phyloP scores from a whole-genome alignment of 2,329 filamentous ascomycete genomes.

The Stagonosporopsis cucurbitacearum region DNA sequence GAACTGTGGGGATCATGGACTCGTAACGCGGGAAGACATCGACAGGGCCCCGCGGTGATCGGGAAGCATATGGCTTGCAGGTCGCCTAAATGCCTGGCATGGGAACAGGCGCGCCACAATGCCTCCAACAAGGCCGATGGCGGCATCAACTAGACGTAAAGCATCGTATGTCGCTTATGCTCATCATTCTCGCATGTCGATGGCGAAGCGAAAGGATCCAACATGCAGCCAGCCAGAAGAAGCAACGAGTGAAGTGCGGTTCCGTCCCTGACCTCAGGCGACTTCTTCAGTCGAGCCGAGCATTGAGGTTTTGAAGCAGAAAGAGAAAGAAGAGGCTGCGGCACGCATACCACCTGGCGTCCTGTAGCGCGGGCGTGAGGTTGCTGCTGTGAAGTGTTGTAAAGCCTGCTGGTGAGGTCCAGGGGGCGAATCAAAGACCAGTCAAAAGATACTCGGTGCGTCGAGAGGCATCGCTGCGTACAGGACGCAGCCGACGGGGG shows the following conservation, averaged over 20 bases:
- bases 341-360: slow-evolving; percentile 7
- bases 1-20: not conserved
- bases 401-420: slow-evolving; percentile 2
- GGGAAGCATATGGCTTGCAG: not conserved
- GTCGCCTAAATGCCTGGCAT: not conserved
- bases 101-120: not conserved
- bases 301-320: not conserved
- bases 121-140: not conserved
- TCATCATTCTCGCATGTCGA: slow-evolving; percentile 13
- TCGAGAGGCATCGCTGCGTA: slow-evolving; percentile 10
- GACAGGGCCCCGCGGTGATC: not conserved
- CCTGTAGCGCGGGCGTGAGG: slow-evolving; percentile 5
- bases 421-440: slow-evolving; percentile 7
- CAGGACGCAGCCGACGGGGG: slow-evolving; percentile 4
- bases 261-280: not conserved
- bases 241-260: slow-evolving; percentile 2
- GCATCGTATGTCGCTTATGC: slow-evolving; percentile 11
- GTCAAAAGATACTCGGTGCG: slow-evolving; percentile 5
- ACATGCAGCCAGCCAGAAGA: slow-evolving; percentile 12
- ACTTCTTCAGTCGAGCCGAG: not conserved
- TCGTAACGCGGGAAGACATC: slow-evolving; percentile 1
- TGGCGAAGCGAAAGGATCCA: slow-evolving; percentile 12
- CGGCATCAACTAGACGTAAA: not conserved
- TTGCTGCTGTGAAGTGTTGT: not conserved
- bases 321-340: not conserved